Evolutionary conservation across 1,284 basidiomycete genomes (phyloP).

Genomic region (Sporisorium iseilematis-ciliati): DNA sequence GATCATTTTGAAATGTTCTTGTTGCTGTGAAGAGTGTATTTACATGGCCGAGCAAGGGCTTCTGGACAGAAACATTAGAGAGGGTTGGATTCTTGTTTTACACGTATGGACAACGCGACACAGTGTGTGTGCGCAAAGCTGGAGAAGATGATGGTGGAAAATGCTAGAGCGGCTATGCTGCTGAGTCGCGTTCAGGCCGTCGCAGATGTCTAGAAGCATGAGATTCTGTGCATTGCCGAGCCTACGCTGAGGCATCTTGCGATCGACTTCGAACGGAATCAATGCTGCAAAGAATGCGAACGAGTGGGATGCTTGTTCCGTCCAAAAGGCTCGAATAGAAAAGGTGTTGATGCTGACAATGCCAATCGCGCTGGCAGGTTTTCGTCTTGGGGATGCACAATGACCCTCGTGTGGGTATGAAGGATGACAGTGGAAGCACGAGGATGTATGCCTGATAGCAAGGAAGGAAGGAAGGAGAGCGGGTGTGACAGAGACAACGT

Average conservation of each 20-base stretch:
- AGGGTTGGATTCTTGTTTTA: conserved; percentile 29
- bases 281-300: conserved; percentile 15
- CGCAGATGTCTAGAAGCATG: background rate
- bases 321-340: conserved; percentile 16
- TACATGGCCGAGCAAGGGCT: conserved; percentile 17
- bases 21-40: conserved; percentile 19
- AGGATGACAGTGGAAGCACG: conserved; percentile 3
- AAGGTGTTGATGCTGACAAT: conserved; percentile 15
- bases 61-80: conserved; percentile 6
- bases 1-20: conserved; percentile 41
- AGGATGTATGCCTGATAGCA: background rate
- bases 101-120: conserved; percentile 15
- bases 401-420: conserved; percentile 40
- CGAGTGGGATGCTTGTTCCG: conserved; percentile 12
- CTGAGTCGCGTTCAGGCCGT: background rate
- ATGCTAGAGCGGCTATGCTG: background rate
- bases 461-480: background rate
- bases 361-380: background rate
- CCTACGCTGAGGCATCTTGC: conserved; percentile 1
- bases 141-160: background rate
- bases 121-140: background rate
- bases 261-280: background rate
- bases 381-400: background rate
- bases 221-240: background rate
- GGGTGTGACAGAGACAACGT: background rate